A percentile compares a stretch with the other conserved stretches of the same genome.
Evolutionary conservation across 257 asterid species (phyloP).

Genomic region (Datura wrightii): DNA sequence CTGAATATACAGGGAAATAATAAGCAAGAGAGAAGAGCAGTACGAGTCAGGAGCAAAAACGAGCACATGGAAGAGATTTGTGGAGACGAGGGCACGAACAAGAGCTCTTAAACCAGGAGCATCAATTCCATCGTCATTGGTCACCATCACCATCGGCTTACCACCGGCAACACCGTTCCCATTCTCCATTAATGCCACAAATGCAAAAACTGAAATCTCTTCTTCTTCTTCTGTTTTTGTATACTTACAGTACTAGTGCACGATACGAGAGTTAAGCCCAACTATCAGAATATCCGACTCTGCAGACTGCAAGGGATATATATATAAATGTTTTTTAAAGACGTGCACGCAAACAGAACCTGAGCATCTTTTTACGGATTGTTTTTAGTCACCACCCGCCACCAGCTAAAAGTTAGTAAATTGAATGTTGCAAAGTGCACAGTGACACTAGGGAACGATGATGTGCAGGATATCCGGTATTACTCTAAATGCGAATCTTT

Average conservation of each 20-base stretch:
- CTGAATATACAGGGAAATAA: neutral
- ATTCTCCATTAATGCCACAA: neutral
- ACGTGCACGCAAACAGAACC: no score
- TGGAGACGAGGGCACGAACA: conserved; percentile 65
- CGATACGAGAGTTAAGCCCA: neutral
- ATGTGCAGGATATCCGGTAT: no score
- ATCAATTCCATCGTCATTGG: conserved; percentile 91
- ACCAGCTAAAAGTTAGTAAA: no score
- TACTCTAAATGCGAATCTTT: no score
- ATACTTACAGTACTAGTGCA: neutral
- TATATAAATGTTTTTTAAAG: no score
- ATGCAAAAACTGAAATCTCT: neutral
- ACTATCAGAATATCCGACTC: no score
- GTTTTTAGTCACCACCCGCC: no score
- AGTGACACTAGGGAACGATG: no score
- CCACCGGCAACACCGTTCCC: neutral
- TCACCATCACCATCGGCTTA: conserved; percentile 77
- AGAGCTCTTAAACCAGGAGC: conserved; percentile 86
- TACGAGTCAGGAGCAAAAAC: conserved; percentile 95
- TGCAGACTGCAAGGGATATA: no score
- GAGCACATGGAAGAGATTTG: conserved; percentile 70
- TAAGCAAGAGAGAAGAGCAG: neutral
- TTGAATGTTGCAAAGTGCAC: no score
- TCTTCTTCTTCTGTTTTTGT: neutral
- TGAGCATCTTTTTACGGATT: no score